A percentile compares a stretch with the other conserved stretches of the same genome.
These are phyloP conservation scores for Lumnitzera littorea DNA, from an alignment of 345 rosid species.

Conservation along the genomic window DNA sequence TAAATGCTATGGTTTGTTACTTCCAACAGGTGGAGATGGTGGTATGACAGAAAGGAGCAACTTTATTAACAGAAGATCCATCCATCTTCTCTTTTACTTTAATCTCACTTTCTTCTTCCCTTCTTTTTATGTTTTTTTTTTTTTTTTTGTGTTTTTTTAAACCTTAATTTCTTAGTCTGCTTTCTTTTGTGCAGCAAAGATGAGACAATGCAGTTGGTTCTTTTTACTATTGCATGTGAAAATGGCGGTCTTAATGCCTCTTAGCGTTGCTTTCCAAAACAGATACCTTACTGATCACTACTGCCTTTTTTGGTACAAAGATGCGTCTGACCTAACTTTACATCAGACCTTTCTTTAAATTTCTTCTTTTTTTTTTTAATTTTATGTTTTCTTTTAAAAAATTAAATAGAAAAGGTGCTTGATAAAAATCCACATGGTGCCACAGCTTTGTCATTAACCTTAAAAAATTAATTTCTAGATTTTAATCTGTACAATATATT, in stretches of 20 bases:
- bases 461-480: too few relatives aligned
- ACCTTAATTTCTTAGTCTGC: too few relatives aligned
- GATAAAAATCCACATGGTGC: too few relatives aligned
- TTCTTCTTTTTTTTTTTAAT: neutral
- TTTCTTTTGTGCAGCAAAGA: neutral
- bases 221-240: neutral
- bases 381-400: too few relatives aligned
- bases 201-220: neutral
- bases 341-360: neutral
- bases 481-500: too few relatives aligned
- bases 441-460: too few relatives aligned
- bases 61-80: constrained; percentile 33
- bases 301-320: constrained; percentile 1
- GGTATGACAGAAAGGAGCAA: constrained; percentile 55
- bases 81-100: neutral
- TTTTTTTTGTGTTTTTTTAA: too few relatives aligned
- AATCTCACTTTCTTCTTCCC: neutral
- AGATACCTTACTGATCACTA: neutral
- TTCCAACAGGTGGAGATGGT: constrained; percentile 81
- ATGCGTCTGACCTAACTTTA: neutral
- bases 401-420: too few relatives aligned
- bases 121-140: neutral
- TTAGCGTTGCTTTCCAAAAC: too few relatives aligned
- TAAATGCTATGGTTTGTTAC: neutral
- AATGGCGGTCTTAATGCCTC: neutral